A percentile compares a stretch with the other conserved stretches of the same genome.
Conservation (phyloP, 2,329 filamentous ascomycete species). For the Aspergillus quadrilineatus region DNA sequence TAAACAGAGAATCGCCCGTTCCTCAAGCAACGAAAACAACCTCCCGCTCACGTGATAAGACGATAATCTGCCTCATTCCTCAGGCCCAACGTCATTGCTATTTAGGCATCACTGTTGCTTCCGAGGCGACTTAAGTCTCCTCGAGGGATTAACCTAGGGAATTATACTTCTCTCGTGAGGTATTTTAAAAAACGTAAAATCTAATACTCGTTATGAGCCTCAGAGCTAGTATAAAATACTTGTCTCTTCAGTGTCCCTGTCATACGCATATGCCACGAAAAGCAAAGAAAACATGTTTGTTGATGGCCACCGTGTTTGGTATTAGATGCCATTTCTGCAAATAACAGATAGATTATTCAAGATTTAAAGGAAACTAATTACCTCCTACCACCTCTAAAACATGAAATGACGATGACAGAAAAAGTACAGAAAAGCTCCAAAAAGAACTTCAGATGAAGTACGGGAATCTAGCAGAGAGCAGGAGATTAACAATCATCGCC, state of each 20-base stretch:
- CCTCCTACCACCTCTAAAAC: constrained; percentile 33
- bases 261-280: too few species aligned
- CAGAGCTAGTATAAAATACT: too few species aligned
- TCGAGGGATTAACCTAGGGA: too few species aligned
- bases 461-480: constrained; percentile 11
- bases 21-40: constrained; percentile 44
- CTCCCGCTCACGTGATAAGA: constrained; percentile 34
- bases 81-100: not conserved
- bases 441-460: constrained; percentile 10
- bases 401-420: constrained; percentile 17
- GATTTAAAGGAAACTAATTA: constrained; percentile 36
- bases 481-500: not conserved
- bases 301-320: not conserved
- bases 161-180: too few species aligned
- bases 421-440: constrained; percentile 28
- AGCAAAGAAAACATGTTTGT: not conserved
- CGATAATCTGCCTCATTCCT: constrained; percentile 26
- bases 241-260: too few species aligned
- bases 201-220: too few species aligned
- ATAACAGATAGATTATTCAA: constrained; percentile 3
- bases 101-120: not conserved
- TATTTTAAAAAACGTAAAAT: too few species aligned
- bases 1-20: constrained; percentile 43
- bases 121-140: too few species aligned
- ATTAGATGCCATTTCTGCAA: not conserved